Base-by-base conservation (phyloP, 2,329 filamentous ascomycete genomes). In the Fusarium torulosum region DNA sequence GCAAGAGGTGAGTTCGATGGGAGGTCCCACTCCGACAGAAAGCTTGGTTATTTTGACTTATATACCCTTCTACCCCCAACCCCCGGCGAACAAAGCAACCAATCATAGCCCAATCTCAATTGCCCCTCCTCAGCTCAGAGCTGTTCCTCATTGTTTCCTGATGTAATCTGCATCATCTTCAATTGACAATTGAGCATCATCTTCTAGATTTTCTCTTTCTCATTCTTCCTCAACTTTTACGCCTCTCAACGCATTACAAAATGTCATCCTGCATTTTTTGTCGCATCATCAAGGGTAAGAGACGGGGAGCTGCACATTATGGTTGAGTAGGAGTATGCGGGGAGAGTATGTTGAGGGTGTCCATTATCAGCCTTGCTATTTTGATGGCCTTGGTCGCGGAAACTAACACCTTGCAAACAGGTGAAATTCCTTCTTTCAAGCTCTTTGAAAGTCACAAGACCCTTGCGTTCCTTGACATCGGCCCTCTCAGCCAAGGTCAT, bases 361-460 rank as follows among this genome's bases (percentile, higher is more conserved):
- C 27, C 45, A 59, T 55, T 41, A 49, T 65, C 46, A 42, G 25
- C 41, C 45, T 52, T 46, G 27, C 27, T 29, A 19, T 63, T 33
- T 31, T 37, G 20, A 23, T 52, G 25, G 3, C 17, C 14, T 29
- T 42, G 13, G 23, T 47, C 20, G n/a, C n/a, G 5, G 43, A n/a
- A 14, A 29, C 68, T 49, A 45, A 72, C 59, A 70, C 60, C 2
- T 33, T 42, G 19, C 44, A 17, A 15, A 29, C 40, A 97, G 94
- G 94, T 70, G 95, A 98, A 65, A 97, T 99, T 79, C 96, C 96
- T 47, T 95, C 89, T 73, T 91, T 98, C 85, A 99, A 97, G 87
- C 90, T 99, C 81, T 94, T 93, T 77, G 96, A 99, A 82, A 96
- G 88, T 74, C 92, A 97, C 37, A 97, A 95, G 83, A 92, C 95